These are phyloP conservation scores for Arabidopsis lyrata DNA, from an alignment of 441 rosid genomes.

Conservation along the genomic window DNA sequence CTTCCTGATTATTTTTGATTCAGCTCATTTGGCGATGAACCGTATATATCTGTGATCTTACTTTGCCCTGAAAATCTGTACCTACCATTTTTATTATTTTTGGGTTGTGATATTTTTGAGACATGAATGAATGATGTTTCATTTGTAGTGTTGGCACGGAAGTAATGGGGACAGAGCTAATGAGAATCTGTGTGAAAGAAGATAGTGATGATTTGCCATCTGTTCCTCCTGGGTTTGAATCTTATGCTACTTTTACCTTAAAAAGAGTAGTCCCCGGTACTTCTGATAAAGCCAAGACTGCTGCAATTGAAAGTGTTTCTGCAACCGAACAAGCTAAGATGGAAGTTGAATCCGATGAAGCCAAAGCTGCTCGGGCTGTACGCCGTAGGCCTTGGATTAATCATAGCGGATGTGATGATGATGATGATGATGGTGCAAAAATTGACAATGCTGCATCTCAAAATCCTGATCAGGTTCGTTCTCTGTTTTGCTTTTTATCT, in stretches of 20 bases:
- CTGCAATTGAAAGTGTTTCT: constrained; percentile 48
- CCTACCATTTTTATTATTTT: constrained; percentile 2
- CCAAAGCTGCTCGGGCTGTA: constrained; percentile 58
- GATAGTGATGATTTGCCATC: constrained; percentile 88
- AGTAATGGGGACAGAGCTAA: constrained; percentile 89
- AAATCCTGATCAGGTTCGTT: constrained; percentile 67
- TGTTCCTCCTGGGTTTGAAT: constrained; percentile 97
- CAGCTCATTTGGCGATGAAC: constrained; percentile 8
- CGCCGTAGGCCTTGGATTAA: constrained; percentile 81
- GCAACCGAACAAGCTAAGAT: constrained; percentile 54
- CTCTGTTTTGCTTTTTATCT: constrained; percentile 21
- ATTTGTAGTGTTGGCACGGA: constrained; percentile 44
- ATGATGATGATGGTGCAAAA: constrained; percentile 43
- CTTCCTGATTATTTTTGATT: constrained; percentile 8
- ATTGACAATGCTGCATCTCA: constrained; percentile 55
- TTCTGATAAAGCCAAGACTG: constrained; percentile 47
- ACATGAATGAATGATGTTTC: constrained; percentile 14
- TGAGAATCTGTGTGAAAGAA: constrained; percentile 84
- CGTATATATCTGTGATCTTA: neutral
- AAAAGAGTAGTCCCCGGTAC: constrained; percentile 46
- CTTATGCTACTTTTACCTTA: constrained; percentile 76
- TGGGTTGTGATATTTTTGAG: constrained; percentile 11
- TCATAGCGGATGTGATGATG: constrained; percentile 53
- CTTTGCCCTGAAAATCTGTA: neutral
- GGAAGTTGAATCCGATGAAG: constrained; percentile 53